These are phyloP conservation scores for Scheffersomyces coipomensis DNA, from an alignment of 805 yeast species.

Conservation along the genomic window DNA sequence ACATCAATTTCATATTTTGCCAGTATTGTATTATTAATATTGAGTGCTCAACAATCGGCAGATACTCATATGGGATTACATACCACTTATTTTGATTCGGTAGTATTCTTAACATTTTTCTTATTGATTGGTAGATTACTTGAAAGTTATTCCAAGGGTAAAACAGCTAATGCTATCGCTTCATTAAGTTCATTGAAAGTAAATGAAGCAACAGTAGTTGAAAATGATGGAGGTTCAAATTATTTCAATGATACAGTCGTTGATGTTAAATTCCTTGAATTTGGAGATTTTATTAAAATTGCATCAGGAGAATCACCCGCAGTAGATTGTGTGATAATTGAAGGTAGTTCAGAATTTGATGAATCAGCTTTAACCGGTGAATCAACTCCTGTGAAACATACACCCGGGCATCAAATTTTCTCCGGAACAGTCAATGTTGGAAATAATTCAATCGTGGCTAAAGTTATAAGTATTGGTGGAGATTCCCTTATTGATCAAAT, in stretches of 20 bases:
- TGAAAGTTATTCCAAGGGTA: constrained; percentile 64
- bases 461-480: constrained; percentile 57
- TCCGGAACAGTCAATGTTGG: constrained; percentile 74
- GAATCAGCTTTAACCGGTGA: constrained; percentile 66
- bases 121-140: constrained; percentile 67
- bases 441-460: constrained; percentile 50
- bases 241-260: constrained; percentile 28
- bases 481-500: constrained; percentile 70
- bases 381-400: constrained; percentile 56
- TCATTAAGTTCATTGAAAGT: constrained; percentile 53
- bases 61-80: constrained; percentile 41
- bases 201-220: constrained; percentile 45
- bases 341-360: constrained; percentile 51
- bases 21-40: constrained; percentile 54
- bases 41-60: constrained; percentile 37
- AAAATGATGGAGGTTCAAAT: constrained; percentile 13
- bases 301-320: constrained; percentile 61
- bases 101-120: constrained; percentile 72
- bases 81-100: constrained; percentile 77
- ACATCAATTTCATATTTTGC: constrained; percentile 72
- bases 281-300: constrained; percentile 49
- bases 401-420: constrained; percentile 63
- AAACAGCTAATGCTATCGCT: constrained; percentile 65
- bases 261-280: constrained; percentile 46
- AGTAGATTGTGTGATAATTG: constrained; percentile 50